Percentiles rank a stretch among this genome's conserved stretches.
Conservation (phyloP, 2,329 filamentous ascomycete genomes). For the Fonsecaea nubica region DNA sequence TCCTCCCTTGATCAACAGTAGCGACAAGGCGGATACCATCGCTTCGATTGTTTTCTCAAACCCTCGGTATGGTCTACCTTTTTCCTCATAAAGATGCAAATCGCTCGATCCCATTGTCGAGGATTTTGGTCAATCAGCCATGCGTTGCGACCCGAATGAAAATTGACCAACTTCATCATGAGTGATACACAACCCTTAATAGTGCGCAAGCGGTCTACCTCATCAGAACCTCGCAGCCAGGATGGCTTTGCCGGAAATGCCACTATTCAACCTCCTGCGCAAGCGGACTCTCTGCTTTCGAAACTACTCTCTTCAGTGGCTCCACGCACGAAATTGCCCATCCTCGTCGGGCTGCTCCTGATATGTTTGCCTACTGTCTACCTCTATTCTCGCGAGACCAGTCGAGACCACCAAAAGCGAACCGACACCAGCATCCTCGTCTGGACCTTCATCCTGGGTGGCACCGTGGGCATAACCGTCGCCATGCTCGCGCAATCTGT, state of each 20-base stretch:
- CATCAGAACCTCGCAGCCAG: neutral
- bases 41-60: neutral
- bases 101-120: neutral
- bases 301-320: neutral
- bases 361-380: neutral
- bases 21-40: neutral
- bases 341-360: neutral
- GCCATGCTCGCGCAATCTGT: slow-evolving; percentile 29
- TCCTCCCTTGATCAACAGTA: neutral
- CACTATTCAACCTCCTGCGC: neutral
- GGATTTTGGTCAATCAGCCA: neutral
- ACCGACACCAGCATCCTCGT: slow-evolving; percentile 16
- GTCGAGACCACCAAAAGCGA: neutral
- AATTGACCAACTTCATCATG: neutral
- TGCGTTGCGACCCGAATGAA: neutral
- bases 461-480: slow-evolving; percentile 31
- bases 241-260: neutral
- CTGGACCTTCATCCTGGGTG: slow-evolving; percentile 35
- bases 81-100: neutral
- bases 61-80: neutral
- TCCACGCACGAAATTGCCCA: neutral
- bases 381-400: slow-evolving; percentile 6
- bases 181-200: neutral
- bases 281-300: neutral
- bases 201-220: neutral